Evolutionary conservation across 345 rosid genomes (phyloP).

Genomic region (Moricandia moricandioides): DNA sequence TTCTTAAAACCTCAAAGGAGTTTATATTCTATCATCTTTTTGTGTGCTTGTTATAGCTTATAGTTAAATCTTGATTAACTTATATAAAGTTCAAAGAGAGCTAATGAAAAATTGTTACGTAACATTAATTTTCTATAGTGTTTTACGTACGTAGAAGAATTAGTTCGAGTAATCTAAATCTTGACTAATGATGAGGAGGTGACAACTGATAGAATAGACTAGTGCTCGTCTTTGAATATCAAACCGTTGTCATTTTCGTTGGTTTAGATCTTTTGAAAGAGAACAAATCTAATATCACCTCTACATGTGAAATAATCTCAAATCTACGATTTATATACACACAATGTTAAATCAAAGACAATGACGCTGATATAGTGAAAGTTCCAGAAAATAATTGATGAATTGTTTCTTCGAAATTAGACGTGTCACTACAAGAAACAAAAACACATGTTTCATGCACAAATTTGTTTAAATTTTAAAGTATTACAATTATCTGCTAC

Average conservation of each 20-base stretch:
- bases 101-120: not conserved
- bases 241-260: not conserved
- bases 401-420: not conserved
- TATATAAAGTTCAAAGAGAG: constrained; percentile 7
- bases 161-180: not conserved
- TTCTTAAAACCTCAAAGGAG: not conserved
- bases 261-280: constrained; percentile 19
- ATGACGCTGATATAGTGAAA: constrained; percentile 11
- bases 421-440: no score
- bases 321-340: not conserved
- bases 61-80: not conserved
- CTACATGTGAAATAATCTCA: constrained; percentile 16
- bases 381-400: not conserved
- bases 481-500: no score
- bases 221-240: constrained; percentile 15
- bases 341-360: constrained; percentile 3
- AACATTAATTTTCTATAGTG: not conserved
- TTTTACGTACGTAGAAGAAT: not conserved
- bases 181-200: not conserved
- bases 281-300: constrained; percentile 16
- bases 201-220: not conserved
- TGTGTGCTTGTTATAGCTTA: not conserved
- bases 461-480: no score
- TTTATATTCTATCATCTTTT: not conserved
- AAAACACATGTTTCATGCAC: no score